A percentile compares a stretch with the other conserved stretches of the same genome.
Evolutionary conservation across 2,329 filamentous ascomycete genomes (phyloP).

Genomic region (Aspergillus sp.): DNA sequence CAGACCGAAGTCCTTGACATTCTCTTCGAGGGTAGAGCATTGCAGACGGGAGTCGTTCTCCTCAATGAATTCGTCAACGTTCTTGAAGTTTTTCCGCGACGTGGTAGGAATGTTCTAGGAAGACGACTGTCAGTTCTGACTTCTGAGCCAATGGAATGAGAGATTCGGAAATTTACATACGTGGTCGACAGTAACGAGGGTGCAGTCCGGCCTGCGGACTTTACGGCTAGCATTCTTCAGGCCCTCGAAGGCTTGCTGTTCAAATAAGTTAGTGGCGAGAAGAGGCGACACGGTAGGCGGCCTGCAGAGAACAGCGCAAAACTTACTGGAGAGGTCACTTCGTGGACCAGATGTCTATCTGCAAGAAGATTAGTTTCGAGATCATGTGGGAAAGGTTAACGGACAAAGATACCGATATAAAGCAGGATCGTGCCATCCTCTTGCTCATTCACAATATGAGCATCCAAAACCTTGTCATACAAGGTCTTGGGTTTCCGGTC

Average conservation of each 20-base stretch:
- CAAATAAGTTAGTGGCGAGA: conserved; percentile 10
- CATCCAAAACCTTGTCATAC: conserved; percentile 96
- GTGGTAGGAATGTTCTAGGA: conserved; percentile 86
- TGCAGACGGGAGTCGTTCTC: conserved; percentile 91
- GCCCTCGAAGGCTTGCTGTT: conserved; percentile 92
- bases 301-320: conserved; percentile 10
- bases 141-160: conserved; percentile 13
- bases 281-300: conserved; percentile 3
- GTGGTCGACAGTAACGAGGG: conserved; percentile 93
- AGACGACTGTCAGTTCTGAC: conserved; percentile 13
- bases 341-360: conserved; percentile 96
- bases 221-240: conserved; percentile 83
- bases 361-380: conserved; percentile 25
- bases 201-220: conserved; percentile 94
- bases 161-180: conserved; percentile 55
- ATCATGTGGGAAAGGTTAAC: background rate
- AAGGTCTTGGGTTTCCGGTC: conserved; percentile 75
- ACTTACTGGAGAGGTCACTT: conserved; percentile 92
- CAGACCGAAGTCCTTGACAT: conserved; percentile 93
- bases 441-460: conserved; percentile 94
- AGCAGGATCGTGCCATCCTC: conserved; percentile 88
- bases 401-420: conserved; percentile 72
- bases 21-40: conserved; percentile 94
- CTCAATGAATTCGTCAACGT: conserved; percentile 89
- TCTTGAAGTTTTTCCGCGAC: conserved; percentile 88